These are phyloP conservation scores for Trichoderma asperelloides DNA, from an alignment of 495 filamentous ascomycete species.

Conservation along the genomic window DNA sequence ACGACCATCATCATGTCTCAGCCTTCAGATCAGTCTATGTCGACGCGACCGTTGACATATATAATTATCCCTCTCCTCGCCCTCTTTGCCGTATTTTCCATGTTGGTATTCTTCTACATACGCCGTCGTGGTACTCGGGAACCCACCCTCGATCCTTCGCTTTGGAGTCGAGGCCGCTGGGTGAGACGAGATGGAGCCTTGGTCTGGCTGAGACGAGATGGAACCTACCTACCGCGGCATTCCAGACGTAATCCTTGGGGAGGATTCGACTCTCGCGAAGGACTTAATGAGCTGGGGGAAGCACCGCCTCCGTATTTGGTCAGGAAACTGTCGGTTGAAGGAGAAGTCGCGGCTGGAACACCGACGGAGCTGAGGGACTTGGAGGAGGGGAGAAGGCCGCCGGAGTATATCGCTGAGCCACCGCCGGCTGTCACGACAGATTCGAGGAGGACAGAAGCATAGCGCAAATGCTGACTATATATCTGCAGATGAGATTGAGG, in stretches of 20 bases:
- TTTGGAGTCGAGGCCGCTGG: constrained; percentile 20
- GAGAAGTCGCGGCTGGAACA: background rate
- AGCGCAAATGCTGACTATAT: background rate
- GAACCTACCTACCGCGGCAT: background rate
- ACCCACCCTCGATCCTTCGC: constrained; percentile 11
- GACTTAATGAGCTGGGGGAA: constrained; percentile 49
- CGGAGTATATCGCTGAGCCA: constrained; percentile 1
- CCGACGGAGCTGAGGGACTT: constrained; percentile 2
- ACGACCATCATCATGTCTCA: constrained; percentile 7
- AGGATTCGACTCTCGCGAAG: constrained; percentile 27
- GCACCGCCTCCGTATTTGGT: constrained; percentile 46
- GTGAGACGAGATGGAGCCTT: constrained; percentile 14
- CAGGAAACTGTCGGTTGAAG: background rate
- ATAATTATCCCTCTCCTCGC: constrained; percentile 19
- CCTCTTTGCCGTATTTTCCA: constrained; percentile 13
- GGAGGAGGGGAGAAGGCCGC: constrained; percentile 8
- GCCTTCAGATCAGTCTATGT: background rate
- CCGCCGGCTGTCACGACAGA: background rate
- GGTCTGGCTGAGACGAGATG: background rate
- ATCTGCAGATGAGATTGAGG: too few species aligned
- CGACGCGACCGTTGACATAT: background rate
- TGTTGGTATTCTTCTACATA: constrained; percentile 15
- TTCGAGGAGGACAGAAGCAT: background rate
- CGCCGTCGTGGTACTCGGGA: constrained; percentile 12
- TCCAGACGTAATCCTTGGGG: background rate